Conservation (phyloP, 2,329 filamentous ascomycete genomes). For the Ophiostoma populinum region DNA sequence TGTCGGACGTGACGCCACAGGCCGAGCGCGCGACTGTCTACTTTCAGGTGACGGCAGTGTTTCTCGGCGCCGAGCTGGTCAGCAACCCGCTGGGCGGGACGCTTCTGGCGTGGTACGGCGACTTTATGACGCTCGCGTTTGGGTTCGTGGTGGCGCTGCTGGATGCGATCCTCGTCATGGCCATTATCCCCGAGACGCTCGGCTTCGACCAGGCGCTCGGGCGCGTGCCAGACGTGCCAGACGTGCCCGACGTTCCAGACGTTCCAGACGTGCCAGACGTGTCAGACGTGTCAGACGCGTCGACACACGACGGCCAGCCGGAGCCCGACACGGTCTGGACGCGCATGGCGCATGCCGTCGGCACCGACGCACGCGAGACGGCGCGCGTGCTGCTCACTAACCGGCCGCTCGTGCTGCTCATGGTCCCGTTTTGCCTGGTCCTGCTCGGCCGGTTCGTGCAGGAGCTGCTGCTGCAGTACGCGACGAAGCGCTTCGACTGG, state of each 20-base stretch:
- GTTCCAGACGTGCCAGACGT: too few species aligned
- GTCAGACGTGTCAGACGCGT: too few species aligned
- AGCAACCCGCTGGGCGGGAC: conserved; percentile 23
- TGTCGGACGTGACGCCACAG: conserved; percentile 25
- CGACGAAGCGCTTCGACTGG: conserved; percentile 32
- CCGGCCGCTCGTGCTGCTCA: conserved; percentile 20
- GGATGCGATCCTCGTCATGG: conserved; percentile 15
- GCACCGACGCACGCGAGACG: conserved; percentile 15
- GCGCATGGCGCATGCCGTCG: neutral
- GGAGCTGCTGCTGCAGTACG: conserved; percentile 32
- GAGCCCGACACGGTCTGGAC: neutral
- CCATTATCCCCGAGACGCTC: conserved; percentile 27
- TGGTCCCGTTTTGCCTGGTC: conserved; percentile 19
- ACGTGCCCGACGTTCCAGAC: too few species aligned
- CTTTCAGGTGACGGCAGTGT: conserved; percentile 22
- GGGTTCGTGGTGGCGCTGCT: conserved; percentile 17
- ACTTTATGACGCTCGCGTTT: conserved; percentile 23
- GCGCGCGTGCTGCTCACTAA: conserved; percentile 24
- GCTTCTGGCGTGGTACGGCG: conserved; percentile 20
- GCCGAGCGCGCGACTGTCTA: conserved; percentile 22
- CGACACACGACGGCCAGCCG: too few species aligned
- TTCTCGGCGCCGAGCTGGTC: conserved; percentile 21
- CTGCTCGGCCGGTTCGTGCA: conserved; percentile 18
- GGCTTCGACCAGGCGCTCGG: conserved; percentile 13
- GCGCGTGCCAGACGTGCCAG: too few species aligned